Evolutionary conservation across 2,329 filamentous ascomycete species (phyloP).

Genomic region (Aspergillus sp.): DNA sequence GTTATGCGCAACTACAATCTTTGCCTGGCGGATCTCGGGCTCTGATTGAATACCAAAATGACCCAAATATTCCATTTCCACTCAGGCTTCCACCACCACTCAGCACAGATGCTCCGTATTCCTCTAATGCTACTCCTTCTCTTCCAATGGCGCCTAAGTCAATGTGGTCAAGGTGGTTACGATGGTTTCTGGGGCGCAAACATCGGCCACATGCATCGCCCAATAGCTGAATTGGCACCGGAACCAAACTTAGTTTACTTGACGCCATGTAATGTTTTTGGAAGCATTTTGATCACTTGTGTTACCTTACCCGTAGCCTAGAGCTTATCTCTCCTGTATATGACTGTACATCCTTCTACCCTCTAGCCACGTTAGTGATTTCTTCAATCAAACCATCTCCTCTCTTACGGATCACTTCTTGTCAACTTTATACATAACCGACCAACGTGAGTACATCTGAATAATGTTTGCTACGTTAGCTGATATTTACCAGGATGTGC

Average conservation of each 20-base stretch:
- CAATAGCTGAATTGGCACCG: not conserved
- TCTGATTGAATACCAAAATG: not conserved
- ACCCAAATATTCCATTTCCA: not conserved
- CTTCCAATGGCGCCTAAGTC: not conserved
- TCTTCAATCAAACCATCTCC: not conserved
- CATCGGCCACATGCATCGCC: not conserved
- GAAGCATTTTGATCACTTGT: not conserved
- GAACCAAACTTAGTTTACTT: not conserved
- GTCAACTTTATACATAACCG: not conserved
- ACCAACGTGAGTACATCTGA: not conserved
- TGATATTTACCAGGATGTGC: not conserved
- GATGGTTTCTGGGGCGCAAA: not conserved
- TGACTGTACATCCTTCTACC: not conserved
- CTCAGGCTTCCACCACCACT: not conserved
- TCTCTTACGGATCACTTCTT: not conserved
- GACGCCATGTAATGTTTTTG: not conserved
- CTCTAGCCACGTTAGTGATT: not conserved
- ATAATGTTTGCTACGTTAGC: not conserved
- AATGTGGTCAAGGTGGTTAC: not conserved
- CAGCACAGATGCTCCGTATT: not conserved
- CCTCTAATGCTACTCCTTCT: not conserved
- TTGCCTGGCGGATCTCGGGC: not conserved
- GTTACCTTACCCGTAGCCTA: no score
- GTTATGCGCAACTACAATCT: slow-evolving; percentile 2
- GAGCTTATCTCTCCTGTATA: not conserved